Evolutionary conservation across 768 basidiomycete genomes (phyloP), one percentile per base, ranked within the genome.

Genomic region (Agaricus bisporus): DNA sequence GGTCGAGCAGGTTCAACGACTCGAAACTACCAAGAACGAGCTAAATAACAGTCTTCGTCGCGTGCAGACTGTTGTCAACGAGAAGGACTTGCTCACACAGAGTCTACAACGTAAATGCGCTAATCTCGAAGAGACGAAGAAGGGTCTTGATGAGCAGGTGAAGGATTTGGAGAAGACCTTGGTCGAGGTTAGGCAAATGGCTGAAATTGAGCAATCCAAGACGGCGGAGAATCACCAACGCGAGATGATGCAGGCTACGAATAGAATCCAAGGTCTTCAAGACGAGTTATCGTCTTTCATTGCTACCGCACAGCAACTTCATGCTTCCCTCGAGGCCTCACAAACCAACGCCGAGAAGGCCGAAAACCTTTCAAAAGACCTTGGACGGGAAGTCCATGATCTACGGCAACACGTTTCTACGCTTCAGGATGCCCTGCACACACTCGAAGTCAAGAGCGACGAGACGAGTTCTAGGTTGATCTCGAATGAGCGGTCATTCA

Each of bases 301-400:
- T 28, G 41, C 41, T 12, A 51, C 41, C 15, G 26, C 49, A 5
- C 41, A 51, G 18, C 49, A 51, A 36, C 49, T 51, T 18, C 49
- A 43, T 18, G 17, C 49, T 14, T 51, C 41, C 18, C 32, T 51
- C 10, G 49, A 51, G 41, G 15, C 41, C 15, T 51, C 49, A 18
- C 41, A 35, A 18, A 28, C 49, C 10, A 41, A 51, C 5, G 36
- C 41, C 17, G 49, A 41, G n/a, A 51, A 35, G 17, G 29, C 41
- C 9, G 28, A 39, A 12, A 29, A 37, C 17, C 35, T 26, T 4
- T 28, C 41, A 5, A 18, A 51, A 29, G 41, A 51, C 5, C 41
- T 41, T 20, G 14, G 8, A 32, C 28, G 35, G 8, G 41, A 51
- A 11, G 41, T 51, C 7, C 17, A 10, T 17, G 12, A n/a, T 10